phyloP scores from a whole-genome alignment of 179 eudicot species.

The Pouteria campechiana region DNA sequence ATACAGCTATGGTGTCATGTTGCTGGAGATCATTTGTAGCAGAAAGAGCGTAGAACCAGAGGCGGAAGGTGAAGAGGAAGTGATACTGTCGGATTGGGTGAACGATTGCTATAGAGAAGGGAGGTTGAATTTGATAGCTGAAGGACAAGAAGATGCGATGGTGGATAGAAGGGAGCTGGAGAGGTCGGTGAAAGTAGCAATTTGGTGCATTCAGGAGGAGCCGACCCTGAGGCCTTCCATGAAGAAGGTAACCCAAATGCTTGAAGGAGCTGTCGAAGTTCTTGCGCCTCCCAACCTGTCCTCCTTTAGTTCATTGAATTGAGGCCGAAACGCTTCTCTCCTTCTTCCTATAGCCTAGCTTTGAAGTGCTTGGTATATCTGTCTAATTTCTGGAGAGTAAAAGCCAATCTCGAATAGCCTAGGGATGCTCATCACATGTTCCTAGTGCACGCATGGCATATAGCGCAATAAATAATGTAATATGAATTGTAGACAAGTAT shows the following conservation, averaged over 20 bases:
- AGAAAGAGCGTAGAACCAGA: background rate
- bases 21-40: conserved; percentile 13
- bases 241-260: conserved; percentile 19
- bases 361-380: no score
- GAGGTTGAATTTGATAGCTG: conserved; percentile 7
- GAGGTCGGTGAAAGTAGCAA: conserved; percentile 16
- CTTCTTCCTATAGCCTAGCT: no score
- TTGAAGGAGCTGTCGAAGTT: conserved; percentile 21
- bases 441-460: no score
- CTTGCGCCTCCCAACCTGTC: conserved; percentile 17
- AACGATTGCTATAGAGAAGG: conserved; percentile 14
- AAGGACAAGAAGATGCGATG: conserved; percentile 13
- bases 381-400: no score
- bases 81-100: conserved; percentile 9
- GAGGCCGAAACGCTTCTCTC: no score
- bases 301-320: no score
- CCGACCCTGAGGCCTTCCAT: conserved; percentile 17
- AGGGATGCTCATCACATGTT: no score
- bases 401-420: no score
- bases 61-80: conserved; percentile 2
- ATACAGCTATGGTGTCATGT: conserved; percentile 6
- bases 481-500: no score
- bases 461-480: no score
- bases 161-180: conserved; percentile 10
- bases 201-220: conserved; percentile 33